Base-by-base conservation (phyloP, 768 basidiomycete species). In the Leccinum pellstonianum region DNA sequence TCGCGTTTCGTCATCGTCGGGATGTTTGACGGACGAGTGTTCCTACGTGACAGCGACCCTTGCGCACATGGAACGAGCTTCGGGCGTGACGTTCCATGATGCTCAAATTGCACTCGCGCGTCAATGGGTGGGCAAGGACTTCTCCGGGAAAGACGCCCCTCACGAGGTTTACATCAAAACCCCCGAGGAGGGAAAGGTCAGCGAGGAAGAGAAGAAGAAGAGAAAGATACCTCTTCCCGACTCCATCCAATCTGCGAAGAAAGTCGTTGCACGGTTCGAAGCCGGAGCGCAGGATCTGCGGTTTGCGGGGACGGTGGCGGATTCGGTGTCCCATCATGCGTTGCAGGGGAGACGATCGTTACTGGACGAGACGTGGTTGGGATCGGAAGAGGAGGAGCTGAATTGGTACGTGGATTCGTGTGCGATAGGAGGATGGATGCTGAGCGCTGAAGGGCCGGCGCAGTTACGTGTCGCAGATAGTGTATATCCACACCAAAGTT, bases 81-180 rank as follows among this genome's bases (percentile, higher is more conserved):
- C 88, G 2, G 90, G 90, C 0, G 83, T 98, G 63, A 83, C 82
- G 50, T 97, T 93, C 81, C 83, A 86, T 63, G 77, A 93, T 70
- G 95, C 94, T 0, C 91, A 93, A 72, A 87, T 93, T 4, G 95
- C 95, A 1, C 83, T 94, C 19, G 82, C 88, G 7, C 83, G 87
- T 9, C 79, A 86, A 66, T 93, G 89, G 89, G 76, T 91, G 43
- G 87, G 86, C 12, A 75, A 72, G 19, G 79, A 80, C 54, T 72
- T 76, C 33, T 77, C 60, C 25, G 65, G 66, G 0, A 65, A 69
- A 47, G 68, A 70, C 23, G 63, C 47, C 5, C 83, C 82, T 59
- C 82, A 72, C 52, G 80, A 83, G 48, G 84, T 88, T 52, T 81
- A 82, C 4, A 71, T 94, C 64, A 82, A 83, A 48, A 65, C 86